Percentiles rank a stretch among this genome's conserved stretches.
Evolutionary conservation across 192 early-diverging fungal species (phyloP).

Genomic region (Backusella australiensis): DNA sequence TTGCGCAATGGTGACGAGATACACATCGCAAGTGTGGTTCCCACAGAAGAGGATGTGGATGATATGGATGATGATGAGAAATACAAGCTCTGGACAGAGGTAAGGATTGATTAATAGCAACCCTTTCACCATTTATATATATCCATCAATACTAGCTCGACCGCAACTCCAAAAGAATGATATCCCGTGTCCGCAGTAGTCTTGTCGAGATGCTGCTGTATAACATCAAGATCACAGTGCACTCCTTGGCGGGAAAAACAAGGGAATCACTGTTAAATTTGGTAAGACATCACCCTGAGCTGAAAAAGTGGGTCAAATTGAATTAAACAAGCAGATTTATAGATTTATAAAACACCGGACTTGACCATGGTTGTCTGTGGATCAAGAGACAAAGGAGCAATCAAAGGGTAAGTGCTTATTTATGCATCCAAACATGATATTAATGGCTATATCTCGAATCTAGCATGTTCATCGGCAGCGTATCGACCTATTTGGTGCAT

Average conservation of each 20-base stretch:
- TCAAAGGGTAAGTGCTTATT: constrained; percentile 43
- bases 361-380: constrained; percentile 52
- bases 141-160: constrained; percentile 19
- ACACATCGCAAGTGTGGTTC: constrained; percentile 46
- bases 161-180: constrained; percentile 29
- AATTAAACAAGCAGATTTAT: neutral
- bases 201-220: constrained; percentile 35
- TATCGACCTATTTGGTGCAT: constrained; percentile 50
- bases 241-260: constrained; percentile 31
- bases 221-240: constrained; percentile 29
- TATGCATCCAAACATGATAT: neutral
- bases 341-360: constrained; percentile 20
- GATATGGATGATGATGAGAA: constrained; percentile 27
- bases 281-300: constrained; percentile 6
- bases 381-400: constrained; percentile 44
- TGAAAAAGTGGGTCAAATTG: neutral
- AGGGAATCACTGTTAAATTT: constrained; percentile 28
- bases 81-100: constrained; percentile 22
- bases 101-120: neutral
- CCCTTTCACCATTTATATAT: too few relatives aligned
- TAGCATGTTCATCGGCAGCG: constrained; percentile 49
- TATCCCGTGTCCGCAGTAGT: constrained; percentile 25
- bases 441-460: neutral
- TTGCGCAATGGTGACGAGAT: constrained; percentile 50
- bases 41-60: constrained; percentile 33